These are phyloP conservation scores for Candida sanyaensis DNA, from an alignment of 1,139 yeast species.

Conservation along the genomic window DNA sequence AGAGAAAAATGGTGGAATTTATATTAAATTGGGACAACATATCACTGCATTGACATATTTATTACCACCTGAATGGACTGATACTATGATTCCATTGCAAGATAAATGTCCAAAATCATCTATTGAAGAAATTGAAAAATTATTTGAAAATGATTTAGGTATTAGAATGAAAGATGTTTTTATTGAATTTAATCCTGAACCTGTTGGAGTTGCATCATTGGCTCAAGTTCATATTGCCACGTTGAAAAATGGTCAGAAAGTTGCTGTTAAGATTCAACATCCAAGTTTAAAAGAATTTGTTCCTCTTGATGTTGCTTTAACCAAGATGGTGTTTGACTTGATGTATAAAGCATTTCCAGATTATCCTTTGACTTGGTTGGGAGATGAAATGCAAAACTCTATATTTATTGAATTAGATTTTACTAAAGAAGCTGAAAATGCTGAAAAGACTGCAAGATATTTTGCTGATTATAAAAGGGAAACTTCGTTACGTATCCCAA, in stretches of 20 bases:
- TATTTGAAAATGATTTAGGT: constrained; percentile 72
- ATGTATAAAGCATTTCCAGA: constrained; percentile 87
- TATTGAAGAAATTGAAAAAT: constrained; percentile 60
- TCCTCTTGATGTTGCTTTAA: constrained; percentile 82
- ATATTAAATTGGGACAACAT: constrained; percentile 94
- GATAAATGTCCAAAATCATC: constrained; percentile 87
- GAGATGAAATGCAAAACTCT: constrained; percentile 85
- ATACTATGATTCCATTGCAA: constrained; percentile 90
- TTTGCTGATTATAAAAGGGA: constrained; percentile 55
- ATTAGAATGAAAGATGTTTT: constrained; percentile 65
- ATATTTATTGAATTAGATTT: constrained; percentile 90
- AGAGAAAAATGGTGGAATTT: constrained; percentile 87
- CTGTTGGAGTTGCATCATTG: constrained; percentile 93
- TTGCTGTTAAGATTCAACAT: constrained; percentile 94
- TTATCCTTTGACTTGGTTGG: constrained; percentile 89
- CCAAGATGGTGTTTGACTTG: constrained; percentile 71
- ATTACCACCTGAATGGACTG: constrained; percentile 92
- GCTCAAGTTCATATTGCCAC: constrained; percentile 93
- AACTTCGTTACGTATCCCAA: constrained; percentile 83
- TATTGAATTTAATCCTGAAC: constrained; percentile 63
- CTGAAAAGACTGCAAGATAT: constrained; percentile 65
- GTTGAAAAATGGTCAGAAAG: constrained; percentile 65
- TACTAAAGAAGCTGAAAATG: constrained; percentile 81
- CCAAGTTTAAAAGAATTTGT: constrained; percentile 86
- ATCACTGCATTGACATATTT: constrained; percentile 88